Percentiles rank a stretch among this genome's conserved stretches.
Conservation (phyloP, 177 flowering plant genomes). For the Vitis hybrid region DNA sequence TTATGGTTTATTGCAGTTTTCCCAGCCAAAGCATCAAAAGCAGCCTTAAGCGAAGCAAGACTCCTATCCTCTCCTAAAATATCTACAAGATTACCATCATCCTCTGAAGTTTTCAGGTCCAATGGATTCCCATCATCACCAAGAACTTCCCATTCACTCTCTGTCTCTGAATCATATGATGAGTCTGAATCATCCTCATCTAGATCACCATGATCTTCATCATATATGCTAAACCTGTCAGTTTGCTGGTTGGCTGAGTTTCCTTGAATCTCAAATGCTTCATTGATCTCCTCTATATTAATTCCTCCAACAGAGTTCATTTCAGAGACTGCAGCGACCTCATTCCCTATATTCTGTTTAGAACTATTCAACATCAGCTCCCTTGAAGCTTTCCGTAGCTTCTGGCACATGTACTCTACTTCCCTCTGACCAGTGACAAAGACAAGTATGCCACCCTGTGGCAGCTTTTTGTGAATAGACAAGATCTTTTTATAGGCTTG, state of each 20-base stretch:
- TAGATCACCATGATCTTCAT: slow-evolving; percentile 43
- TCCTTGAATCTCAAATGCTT: slow-evolving; percentile 61
- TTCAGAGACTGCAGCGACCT: slow-evolving; percentile 19
- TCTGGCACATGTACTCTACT: slow-evolving; percentile 76
- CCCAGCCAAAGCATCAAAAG: slow-evolving; percentile 72
- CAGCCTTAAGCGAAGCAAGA: slow-evolving; percentile 66
- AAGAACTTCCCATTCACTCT: slow-evolving; percentile 52
- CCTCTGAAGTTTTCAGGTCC: slow-evolving; percentile 12
- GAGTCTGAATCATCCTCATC: slow-evolving; percentile 40
- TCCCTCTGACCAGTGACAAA: slow-evolving; percentile 98
- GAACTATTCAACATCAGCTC: slow-evolving; percentile 30
- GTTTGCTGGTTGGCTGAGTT: slow-evolving; percentile 32
- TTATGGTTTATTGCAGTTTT: slow-evolving; percentile 22
- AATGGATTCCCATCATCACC: slow-evolving; percentile 30
- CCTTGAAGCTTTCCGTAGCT: slow-evolving; percentile 69
- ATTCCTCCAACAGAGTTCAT: slow-evolving; percentile 31
- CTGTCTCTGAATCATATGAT: slow-evolving; percentile 49
- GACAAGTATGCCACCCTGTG: slow-evolving; percentile 95
- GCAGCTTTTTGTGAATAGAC: slow-evolving; percentile 83
- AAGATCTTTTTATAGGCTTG: slow-evolving; percentile 89
- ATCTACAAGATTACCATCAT: slow-evolving; percentile 26
- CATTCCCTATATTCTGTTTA: slow-evolving; percentile 22
- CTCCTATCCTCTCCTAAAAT: slow-evolving; percentile 42
- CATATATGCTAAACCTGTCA: slow-evolving; percentile 55
- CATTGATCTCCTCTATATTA: slow-evolving; percentile 62